A percentile compares a stretch with the other conserved stretches of the same genome.
Evolutionary conservation across 163 green algal genomes (phyloP).

Genomic region (Chlorella variabilis): DNA sequence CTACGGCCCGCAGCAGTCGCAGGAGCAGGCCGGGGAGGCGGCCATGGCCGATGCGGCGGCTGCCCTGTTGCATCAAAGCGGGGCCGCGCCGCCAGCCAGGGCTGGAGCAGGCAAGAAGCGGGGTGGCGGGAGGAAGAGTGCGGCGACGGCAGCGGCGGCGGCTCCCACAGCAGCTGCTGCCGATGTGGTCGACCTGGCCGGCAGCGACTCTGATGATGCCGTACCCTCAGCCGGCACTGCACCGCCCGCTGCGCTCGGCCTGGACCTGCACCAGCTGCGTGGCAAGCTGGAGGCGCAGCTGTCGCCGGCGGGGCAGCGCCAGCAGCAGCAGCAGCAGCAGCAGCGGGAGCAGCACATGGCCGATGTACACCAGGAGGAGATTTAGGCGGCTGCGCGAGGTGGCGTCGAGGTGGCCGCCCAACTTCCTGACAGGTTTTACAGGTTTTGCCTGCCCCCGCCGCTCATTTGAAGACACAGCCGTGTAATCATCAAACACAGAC

Average conservation of each 20-base stretch:
- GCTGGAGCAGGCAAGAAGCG: not conserved
- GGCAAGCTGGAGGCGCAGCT: not conserved
- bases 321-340: not conserved
- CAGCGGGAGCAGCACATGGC: not conserved
- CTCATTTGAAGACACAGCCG: too few relatives aligned
- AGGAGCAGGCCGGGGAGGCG: not conserved
- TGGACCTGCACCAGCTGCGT: not conserved
- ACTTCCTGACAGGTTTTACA: too few relatives aligned
- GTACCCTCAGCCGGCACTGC: not conserved
- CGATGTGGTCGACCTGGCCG: slow-evolving; percentile 11
- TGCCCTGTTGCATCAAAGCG: not conserved
- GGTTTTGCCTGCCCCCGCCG: too few relatives aligned
- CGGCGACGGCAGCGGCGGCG: not conserved
- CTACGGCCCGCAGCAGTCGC: slow-evolving; percentile 43
- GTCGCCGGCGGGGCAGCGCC: not conserved
- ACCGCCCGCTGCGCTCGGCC: not conserved
- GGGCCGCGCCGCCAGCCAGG: not conserved
- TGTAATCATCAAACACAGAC: too few relatives aligned
- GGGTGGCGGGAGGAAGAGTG: not conserved
- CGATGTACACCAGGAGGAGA: slow-evolving; percentile 16
- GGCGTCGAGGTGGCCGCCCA: too few relatives aligned
- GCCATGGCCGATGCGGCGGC: slow-evolving; percentile 12
- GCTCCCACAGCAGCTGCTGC: not conserved
- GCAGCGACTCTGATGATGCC: slow-evolving; percentile 9
- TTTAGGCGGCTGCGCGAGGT: not conserved